phyloP scores from a whole-genome alignment of 164 flowering plant genomes.

The Buxus sempervirens region DNA sequence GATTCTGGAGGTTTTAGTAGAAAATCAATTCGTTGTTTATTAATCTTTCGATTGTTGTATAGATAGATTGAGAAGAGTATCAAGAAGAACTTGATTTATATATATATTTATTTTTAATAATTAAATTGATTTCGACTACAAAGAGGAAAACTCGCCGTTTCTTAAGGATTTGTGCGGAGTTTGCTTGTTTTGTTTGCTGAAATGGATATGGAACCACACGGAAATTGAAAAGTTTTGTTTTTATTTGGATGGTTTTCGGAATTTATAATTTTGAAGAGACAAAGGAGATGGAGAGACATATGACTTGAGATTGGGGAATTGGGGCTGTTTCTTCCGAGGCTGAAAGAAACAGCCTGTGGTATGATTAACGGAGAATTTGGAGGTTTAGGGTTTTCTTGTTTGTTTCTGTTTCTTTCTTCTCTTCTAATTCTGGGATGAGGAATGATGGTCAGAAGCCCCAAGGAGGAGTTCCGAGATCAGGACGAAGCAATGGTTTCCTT shows the following conservation, averaged over 20 bases:
- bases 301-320: constrained; percentile 8
- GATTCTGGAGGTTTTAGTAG: background rate
- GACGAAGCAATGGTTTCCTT: constrained; percentile 40
- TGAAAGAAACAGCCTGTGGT: constrained; percentile 25
- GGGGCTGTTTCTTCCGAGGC: constrained; percentile 25
- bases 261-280: background rate
- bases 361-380: background rate
- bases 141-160: background rate
- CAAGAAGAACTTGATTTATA: too few relatives aligned
- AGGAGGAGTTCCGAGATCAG: background rate
- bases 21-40: background rate
- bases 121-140: too few relatives aligned
- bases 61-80: too few relatives aligned
- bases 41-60: background rate
- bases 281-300: constrained; percentile 13
- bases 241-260: background rate
- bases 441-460: background rate
- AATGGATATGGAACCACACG: background rate
- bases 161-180: background rate
- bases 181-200: constrained; percentile 2
- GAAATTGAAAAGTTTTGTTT: constrained; percentile 4
- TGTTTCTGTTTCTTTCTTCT: background rate
- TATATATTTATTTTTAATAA: too few relatives aligned
- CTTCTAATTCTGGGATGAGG: background rate
- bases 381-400: background rate